Conservation (phyloP, 768 basidiomycete genomes). For the Amanita fuliginea region DNA sequence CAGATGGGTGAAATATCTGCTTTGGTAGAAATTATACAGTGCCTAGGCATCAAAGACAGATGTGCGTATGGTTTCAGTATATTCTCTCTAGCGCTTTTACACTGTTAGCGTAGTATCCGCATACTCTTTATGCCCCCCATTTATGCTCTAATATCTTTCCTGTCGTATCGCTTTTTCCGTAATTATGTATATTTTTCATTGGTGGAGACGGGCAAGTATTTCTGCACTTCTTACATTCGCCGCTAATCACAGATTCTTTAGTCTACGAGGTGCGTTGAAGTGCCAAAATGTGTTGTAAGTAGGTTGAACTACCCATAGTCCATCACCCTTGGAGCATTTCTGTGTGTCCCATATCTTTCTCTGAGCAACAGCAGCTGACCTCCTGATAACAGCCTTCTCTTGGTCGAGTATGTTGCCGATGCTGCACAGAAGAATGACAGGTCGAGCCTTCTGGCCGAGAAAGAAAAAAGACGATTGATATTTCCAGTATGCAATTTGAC, state of each 20-base stretch:
- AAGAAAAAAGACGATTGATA: constrained; percentile 57
- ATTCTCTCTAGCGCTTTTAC: background rate
- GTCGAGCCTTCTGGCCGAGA: constrained; percentile 49
- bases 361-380: background rate
- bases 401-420: constrained; percentile 67
- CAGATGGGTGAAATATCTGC: background rate
- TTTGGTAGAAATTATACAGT: constrained; percentile 46
- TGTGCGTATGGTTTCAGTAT: constrained; percentile 29
- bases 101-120: constrained; percentile 31
- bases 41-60: constrained; percentile 56
- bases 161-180: constrained; percentile 69
- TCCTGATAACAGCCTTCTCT: constrained; percentile 39
- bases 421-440: constrained; percentile 45
- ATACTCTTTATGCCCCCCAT: constrained; percentile 67
- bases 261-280: constrained; percentile 42
- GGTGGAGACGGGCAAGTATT: constrained; percentile 17
- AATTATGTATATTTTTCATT: constrained; percentile 40
- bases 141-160: constrained; percentile 65
- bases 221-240: background rate
- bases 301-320: constrained; percentile 28
- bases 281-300: background rate
- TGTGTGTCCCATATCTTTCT: constrained; percentile 21
- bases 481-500: constrained; percentile 28
- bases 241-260: constrained; percentile 11
- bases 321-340: constrained; percentile 64